Conservation (phyloP, 805 yeast genomes). For the Nakazawaea molendinolei region DNA sequence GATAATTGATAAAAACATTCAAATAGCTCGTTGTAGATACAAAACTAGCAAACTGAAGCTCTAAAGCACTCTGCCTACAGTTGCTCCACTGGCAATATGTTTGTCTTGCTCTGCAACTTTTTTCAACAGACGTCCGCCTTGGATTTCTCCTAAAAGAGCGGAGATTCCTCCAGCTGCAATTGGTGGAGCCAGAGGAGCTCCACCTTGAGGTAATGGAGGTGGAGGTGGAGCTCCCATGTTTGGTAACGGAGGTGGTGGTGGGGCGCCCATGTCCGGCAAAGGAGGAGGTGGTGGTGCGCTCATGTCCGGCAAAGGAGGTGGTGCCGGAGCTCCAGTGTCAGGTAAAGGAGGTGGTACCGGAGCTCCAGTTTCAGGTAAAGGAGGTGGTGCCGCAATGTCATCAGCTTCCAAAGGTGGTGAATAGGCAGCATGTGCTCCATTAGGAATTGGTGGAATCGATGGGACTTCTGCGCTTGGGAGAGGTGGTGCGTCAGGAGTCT, state of each 20-base stretch:
- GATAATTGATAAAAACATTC: not conserved
- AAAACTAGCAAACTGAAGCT: not conserved
- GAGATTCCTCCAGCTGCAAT: conserved; percentile 28
- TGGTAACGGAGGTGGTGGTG: conserved; percentile 39
- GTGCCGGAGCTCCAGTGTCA: conserved; percentile 25
- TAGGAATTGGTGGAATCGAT: conserved; percentile 15
- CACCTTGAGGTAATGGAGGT: conserved; percentile 23
- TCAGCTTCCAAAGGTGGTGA: conserved; percentile 14
- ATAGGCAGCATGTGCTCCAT: conserved; percentile 16
- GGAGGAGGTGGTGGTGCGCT: conserved; percentile 26
- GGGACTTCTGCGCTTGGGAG: conserved; percentile 17
- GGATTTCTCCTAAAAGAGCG: conserved; percentile 52
- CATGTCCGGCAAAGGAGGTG: conserved; percentile 23
- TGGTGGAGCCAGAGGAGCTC: conserved; percentile 29
- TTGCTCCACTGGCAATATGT: conserved; percentile 36
- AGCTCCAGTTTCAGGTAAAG: conserved; percentile 18
- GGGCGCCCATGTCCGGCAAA: conserved; percentile 25
- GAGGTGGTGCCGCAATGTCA: conserved; percentile 16
- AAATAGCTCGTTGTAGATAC: not conserved
- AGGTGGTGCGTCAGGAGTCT: conserved; percentile 7
- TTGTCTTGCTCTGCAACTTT: conserved; percentile 44
- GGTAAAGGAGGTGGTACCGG: conserved; percentile 18
- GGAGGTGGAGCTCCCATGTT: conserved; percentile 27
- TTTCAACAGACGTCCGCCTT: conserved; percentile 42
- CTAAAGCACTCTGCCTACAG: conserved; percentile 44